These are phyloP conservation scores for Capsella bursapastoris DNA, from an alignment of 345 rosid genomes.

Conservation along the genomic window DNA sequence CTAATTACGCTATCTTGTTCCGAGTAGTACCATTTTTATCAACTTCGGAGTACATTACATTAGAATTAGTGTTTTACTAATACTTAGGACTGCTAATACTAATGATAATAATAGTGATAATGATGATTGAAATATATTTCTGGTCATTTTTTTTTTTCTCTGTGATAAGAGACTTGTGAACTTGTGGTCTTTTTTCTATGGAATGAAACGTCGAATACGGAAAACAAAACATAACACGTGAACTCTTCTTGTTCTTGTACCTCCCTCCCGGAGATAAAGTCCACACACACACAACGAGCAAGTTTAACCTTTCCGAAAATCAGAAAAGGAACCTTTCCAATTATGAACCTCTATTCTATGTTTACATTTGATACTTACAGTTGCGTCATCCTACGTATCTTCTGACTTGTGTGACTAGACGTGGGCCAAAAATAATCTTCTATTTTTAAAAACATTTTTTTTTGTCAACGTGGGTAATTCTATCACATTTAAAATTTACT, in stretches of 20 bases:
- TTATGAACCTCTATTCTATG: not conserved
- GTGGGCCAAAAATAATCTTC: not conserved
- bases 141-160: not conserved
- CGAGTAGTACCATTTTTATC: not conserved
- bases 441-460: not conserved
- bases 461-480: not conserved
- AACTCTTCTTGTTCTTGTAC: not conserved
- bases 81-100: too few species aligned
- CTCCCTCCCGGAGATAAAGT: not conserved
- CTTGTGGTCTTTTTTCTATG: not conserved
- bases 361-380: not conserved
- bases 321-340: not conserved
- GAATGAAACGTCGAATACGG: not conserved
- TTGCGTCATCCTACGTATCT: not conserved
- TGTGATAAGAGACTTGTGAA: not conserved
- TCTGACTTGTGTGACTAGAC: not conserved
- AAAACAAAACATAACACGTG: not conserved
- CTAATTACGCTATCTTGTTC: too few species aligned
- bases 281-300: not conserved
- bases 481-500: too few species aligned
- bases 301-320: too few species aligned
- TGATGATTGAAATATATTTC: not conserved
- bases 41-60: not conserved
- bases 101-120: not conserved
- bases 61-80: not conserved